phyloP scores from a whole-genome alignment of 352 stramenopile genomes.

The Pythium oligandrum region DNA sequence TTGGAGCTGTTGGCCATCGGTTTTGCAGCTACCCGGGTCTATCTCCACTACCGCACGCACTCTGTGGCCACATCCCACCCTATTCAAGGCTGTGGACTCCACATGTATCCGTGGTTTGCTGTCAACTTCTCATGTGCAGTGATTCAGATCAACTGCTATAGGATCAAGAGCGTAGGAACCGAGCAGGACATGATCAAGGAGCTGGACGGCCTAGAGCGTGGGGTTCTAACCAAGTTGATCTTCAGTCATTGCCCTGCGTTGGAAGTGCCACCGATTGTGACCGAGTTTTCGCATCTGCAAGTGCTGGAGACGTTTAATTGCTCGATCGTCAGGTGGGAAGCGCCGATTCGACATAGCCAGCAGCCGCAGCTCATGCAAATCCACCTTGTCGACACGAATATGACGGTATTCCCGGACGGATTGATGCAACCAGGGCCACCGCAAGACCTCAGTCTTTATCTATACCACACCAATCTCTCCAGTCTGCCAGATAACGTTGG shows the following conservation, averaged over 20 bases:
- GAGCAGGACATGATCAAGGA: not conserved
- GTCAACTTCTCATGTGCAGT: not conserved
- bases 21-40: not conserved
- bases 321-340: not conserved
- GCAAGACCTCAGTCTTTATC: not conserved
- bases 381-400: not conserved
- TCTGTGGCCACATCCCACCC: no score
- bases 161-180: not conserved
- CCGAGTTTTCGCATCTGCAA: not conserved
- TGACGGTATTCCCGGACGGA: not conserved
- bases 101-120: not conserved
- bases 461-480: not conserved
- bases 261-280: not conserved
- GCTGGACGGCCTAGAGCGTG: not conserved
- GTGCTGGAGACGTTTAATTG: not conserved
- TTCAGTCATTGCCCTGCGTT: not conserved
- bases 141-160: not conserved
- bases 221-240: not conserved
- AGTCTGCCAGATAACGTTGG: not conserved
- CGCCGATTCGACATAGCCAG: not conserved
- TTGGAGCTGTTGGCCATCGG: not conserved
- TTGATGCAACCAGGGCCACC: not conserved
- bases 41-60: not conserved
- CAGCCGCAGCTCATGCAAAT: not conserved
- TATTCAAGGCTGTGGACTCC: not conserved